Base-by-base conservation (phyloP, 2,329 filamentous ascomycete species). In the Aspergillus pseudoterreus region DNA sequence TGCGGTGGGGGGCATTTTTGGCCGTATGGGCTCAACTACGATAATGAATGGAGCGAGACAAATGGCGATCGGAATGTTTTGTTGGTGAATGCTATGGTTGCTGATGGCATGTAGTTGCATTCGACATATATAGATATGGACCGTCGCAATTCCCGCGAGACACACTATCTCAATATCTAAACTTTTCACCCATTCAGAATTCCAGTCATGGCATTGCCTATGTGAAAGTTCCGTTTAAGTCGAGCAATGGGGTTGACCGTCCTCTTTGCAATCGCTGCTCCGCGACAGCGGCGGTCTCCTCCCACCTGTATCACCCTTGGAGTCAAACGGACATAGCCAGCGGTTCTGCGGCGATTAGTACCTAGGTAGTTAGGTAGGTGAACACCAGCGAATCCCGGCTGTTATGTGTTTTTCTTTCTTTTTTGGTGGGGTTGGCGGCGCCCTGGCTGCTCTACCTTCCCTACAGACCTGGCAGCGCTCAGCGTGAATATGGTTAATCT, bases 11-110 rank as follows among this genome's bases (percentile, higher is more conserved):
- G 45, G 1, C 50, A 49, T 14, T 42, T 52, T 24, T 52, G 50
- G 50, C 50, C 50, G 45, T 52, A 52, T 38, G 50, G 45, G 1
- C 35, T 52, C 3, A 52, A 52, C 19, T 52, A 52, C 15, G 17
- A 52, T 27, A n/a, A 35, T n/a, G 50, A 49, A 27, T 52, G 50
- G 50, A 49, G 50, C 19, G 50, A 52, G 45, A 48, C 32, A 11
- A 49, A 52, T 38, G 45, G 41, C 2, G 50, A 52, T 45, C 45
- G 50, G 4, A 27, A 52, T 46, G 50, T 52, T 4, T 39, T 39
- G 45, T 8, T 52, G 12, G 46, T 49, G 1, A 52, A 52, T 52
- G 45, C 45, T 3, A 49, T 52, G 50, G 9, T 52, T 42, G 50
- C 24, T n/a, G 50, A 52, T 52, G 50, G 45, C 4, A 45, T 52